Base-by-base conservation (phyloP, 129 eudicot species). In the Helichrysum umbraculigerum region DNA sequence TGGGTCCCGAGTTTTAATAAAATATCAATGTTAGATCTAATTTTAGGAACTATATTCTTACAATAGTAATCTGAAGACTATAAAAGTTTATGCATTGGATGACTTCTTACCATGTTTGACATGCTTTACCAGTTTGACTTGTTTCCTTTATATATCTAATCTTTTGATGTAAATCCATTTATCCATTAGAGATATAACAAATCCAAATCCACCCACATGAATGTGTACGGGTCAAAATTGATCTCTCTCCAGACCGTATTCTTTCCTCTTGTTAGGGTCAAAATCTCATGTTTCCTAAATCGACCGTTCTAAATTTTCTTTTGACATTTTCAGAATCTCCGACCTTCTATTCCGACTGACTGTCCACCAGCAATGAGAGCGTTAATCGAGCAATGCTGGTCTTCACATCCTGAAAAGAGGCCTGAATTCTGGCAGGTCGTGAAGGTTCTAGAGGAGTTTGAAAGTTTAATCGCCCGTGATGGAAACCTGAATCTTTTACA, bases 371-470 rank as follows among this genome's bases (percentile, higher is more conserved):
- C 92, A 10, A 88, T 93, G 96, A 87, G 72, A 81, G 92, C 95
- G 1, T 74, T 93, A 66, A 90, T 93, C 5, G 98, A 93, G 78
- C 98, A 88, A 80, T 93, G 98, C 35, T 93, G 98, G 98, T 83
- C 92, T 30, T 15, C 78, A 47, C 82, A 88, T 14, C 96, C 98
- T 4, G 95, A 93, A 47, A 88, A 87, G 78, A 85, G 98, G 88
- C 98, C 98, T 0, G 97, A 93, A 76, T 93, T 93, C 71, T 83
- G 89, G 90, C 96, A 93, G 74, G 85, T 93, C 61, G 96, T 90
- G 87, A 88, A 88, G 84, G 91, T 90, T 2, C 75, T 93, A 34
- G 96, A 93, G 75, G 89, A 93, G 86, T 93, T 90, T 61, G 86
- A 93, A 81, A 66, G 87, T 70, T 85, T 89, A 66, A 71, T 86